These are phyloP conservation scores for Leptomonas pyrrhocoris DNA, from an alignment of 208 protist species.

Conservation along the genomic window DNA sequence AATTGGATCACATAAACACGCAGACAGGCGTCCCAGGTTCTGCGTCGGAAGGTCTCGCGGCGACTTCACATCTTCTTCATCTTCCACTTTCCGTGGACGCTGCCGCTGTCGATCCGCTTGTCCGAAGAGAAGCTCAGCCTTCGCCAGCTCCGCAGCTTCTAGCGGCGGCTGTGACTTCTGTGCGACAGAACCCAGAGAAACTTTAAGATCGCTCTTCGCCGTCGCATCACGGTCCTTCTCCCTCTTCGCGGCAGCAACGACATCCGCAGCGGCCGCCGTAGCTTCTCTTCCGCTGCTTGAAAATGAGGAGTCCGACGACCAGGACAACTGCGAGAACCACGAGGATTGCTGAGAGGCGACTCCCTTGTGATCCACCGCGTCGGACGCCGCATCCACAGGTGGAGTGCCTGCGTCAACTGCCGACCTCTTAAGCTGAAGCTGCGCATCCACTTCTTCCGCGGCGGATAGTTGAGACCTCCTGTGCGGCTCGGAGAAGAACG, in stretches of 20 bases:
- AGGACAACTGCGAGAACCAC: conserved; percentile 25
- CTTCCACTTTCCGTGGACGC: background rate
- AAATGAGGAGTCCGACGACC: conserved; percentile 12
- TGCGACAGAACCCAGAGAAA: background rate
- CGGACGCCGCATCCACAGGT: background rate
- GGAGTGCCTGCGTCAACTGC: no score
- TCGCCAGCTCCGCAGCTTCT: background rate
- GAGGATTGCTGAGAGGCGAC: background rate
- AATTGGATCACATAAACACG: no score
- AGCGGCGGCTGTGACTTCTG: background rate
- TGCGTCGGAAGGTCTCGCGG: background rate
- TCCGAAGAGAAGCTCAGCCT: background rate
- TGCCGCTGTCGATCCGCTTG: background rate
- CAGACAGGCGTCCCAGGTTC: background rate
- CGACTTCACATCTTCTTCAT: background rate
- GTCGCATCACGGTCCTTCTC: background rate
- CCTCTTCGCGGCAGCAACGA: background rate
- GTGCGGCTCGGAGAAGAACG: no score
- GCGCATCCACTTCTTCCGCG: no score
- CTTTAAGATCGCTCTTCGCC: background rate
- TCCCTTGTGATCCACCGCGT: background rate
- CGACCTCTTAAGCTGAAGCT: no score
- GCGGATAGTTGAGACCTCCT: no score
- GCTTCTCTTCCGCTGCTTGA: background rate
- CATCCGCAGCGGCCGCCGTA: background rate